Percentiles rank a stretch among this genome's conserved stretches.
Conservation (phyloP, 345 rosid species). For the Trapa incisa region DNA sequence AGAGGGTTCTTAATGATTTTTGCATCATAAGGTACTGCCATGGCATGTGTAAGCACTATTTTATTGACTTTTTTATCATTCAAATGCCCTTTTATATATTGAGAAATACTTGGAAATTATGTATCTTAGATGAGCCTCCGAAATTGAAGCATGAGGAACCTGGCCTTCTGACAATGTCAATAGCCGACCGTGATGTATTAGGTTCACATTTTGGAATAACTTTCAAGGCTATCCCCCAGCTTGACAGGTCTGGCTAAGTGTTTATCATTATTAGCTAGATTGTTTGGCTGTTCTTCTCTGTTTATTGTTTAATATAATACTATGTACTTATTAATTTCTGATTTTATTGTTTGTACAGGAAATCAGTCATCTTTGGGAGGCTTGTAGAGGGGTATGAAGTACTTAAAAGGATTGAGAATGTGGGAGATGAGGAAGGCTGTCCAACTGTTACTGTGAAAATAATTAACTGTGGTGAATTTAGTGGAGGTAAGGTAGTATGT, state of each 20-base stretch:
- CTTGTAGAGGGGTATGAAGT: conserved; percentile 74
- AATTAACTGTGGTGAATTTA: conserved; percentile 69
- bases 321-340: not conserved
- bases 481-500: conserved; percentile 29
- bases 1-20: not conserved
- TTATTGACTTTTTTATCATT: not conserved
- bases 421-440: conserved; percentile 68
- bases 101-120: not conserved
- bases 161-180: conserved; percentile 78
- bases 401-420: conserved; percentile 71
- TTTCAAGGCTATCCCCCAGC: conserved; percentile 61
- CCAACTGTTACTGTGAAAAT: conserved; percentile 87
- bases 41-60: not conserved
- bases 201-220: conserved; percentile 86
- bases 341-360: conserved; percentile 18
- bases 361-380: conserved; percentile 76
- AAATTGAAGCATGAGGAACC: conserved; percentile 66
- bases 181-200: conserved; percentile 61
- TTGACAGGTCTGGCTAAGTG: conserved; percentile 48
- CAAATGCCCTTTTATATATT: not conserved
- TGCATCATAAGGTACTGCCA: not conserved
- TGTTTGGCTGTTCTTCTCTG: too few species aligned
- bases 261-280: not conserved
- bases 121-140: conserved; percentile 67
- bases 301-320: not conserved